These are phyloP conservation scores for Melaleuca quinquenervia DNA, from an alignment of 345 rosid species.

Conservation along the genomic window DNA sequence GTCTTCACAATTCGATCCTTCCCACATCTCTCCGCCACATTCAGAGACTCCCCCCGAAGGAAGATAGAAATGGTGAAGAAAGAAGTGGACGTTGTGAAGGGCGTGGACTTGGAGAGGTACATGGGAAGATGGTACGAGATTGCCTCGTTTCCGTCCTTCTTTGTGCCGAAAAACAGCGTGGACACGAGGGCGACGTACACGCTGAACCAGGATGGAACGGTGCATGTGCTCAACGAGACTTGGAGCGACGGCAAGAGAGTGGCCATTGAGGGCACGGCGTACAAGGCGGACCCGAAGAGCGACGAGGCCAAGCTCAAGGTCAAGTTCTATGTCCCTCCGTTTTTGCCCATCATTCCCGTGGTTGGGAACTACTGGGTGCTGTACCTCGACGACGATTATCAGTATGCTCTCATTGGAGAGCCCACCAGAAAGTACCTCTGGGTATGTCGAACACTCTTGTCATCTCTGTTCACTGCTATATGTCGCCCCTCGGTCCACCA, in stretches of 20 bases:
- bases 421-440: slow-evolving; percentile 71
- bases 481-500: neutral
- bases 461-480: neutral
- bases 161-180: slow-evolving; percentile 63
- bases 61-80: slow-evolving; percentile 21
- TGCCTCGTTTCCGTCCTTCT: slow-evolving; percentile 67
- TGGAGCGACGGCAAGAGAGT: slow-evolving; percentile 66
- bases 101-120: slow-evolving; percentile 54
- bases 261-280: slow-evolving; percentile 58
- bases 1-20: neutral
- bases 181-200: slow-evolving; percentile 83
- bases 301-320: slow-evolving; percentile 93
- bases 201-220: slow-evolving; percentile 64
- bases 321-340: slow-evolving; percentile 80
- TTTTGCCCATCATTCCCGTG: slow-evolving; percentile 71
- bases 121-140: slow-evolving; percentile 97
- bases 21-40: neutral
- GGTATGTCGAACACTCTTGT: slow-evolving; percentile 22
- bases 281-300: slow-evolving; percentile 59
- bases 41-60: neutral
- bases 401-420: slow-evolving; percentile 60
- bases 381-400: slow-evolving; percentile 51
- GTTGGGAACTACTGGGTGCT: slow-evolving; percentile 82
- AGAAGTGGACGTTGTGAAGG: slow-evolving; percentile 66
- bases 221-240: slow-evolving; percentile 74